Conservation (phyloP, 2,329 filamentous ascomycete genomes). For the Exutisphaerella laricina region DNA sequence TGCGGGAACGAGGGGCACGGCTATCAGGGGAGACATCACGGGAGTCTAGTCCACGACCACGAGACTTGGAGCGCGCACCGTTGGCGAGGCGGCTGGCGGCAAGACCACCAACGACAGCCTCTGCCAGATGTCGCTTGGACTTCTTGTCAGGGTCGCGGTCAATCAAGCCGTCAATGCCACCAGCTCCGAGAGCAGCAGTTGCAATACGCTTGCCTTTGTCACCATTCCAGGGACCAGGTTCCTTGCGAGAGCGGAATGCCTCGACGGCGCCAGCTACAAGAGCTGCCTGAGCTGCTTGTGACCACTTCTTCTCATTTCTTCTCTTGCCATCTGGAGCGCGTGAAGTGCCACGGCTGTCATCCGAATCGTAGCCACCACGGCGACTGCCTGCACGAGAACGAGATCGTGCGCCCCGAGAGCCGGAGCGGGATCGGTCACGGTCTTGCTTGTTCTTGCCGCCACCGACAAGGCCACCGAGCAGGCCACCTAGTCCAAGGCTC, state of each 20-base stretch:
- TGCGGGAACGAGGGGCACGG: constrained; percentile 54
- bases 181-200: constrained; percentile 79
- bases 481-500: constrained; percentile 53
- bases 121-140: constrained; percentile 71
- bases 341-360: constrained; percentile 47
- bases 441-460: constrained; percentile 52
- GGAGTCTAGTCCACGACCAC: constrained; percentile 33
- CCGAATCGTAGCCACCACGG: constrained; percentile 37
- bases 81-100: constrained; percentile 81
- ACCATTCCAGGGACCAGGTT: constrained; percentile 82
- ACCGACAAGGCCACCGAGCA: constrained; percentile 46
- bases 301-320: constrained; percentile 59
- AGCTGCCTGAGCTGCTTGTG: constrained; percentile 84
- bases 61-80: constrained; percentile 64
- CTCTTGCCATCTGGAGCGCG: constrained; percentile 47
- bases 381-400: constrained; percentile 48
- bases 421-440: constrained; percentile 58
- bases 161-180: constrained; percentile 73
- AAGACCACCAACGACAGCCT: constrained; percentile 83
- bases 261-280: constrained; percentile 85
- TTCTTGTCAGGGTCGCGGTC: constrained; percentile 65
- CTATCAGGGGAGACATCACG: constrained; percentile 37
- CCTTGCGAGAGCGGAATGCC: constrained; percentile 83
- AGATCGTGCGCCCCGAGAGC: constrained; percentile 49
- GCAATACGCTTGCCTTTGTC: constrained; percentile 88